Percentiles rank a stretch among this genome's conserved stretches.
These are phyloP conservation scores for Gastrolobium bilobum DNA, from an alignment of 306 rosid genomes.

Conservation along the genomic window DNA sequence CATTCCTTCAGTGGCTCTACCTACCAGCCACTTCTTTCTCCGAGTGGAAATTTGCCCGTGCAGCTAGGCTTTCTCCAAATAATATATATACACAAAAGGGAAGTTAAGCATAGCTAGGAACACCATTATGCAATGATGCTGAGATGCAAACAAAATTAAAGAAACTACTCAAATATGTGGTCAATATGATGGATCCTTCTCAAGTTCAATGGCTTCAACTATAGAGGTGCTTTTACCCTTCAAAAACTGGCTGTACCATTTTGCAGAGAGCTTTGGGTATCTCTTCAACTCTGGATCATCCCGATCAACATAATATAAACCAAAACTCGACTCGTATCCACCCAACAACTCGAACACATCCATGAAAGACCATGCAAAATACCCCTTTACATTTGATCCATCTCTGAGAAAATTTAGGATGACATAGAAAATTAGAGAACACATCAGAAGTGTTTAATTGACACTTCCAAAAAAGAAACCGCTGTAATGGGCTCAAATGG, in stretches of 20 bases:
- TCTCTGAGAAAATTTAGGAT: conserved; percentile 43
- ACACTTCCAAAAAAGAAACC: not conserved
- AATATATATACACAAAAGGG: not conserved
- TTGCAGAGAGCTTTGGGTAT: conserved; percentile 59
- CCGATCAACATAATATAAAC: conserved; percentile 54
- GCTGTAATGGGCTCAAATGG: not conserved
- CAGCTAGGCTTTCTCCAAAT: not conserved
- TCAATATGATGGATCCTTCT: conserved; percentile 40
- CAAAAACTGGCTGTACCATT: conserved; percentile 53
- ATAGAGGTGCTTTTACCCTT: conserved; percentile 28
- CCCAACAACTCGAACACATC: conserved; percentile 53
- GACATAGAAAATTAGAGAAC: not conserved
- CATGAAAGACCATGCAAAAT: conserved; percentile 62
- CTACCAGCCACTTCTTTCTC: not conserved
- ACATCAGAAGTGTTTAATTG: not conserved
- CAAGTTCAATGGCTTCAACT: conserved; percentile 38
- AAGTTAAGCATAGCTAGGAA: not conserved
- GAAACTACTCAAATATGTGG: conserved; percentile 42
- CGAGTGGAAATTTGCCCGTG: not conserved
- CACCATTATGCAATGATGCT: not conserved
- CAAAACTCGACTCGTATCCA: conserved; percentile 45
- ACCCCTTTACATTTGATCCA: conserved; percentile 60
- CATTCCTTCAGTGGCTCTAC: not conserved
- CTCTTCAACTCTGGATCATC: conserved; percentile 61
- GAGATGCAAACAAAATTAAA: not conserved